phyloP scores from a whole-genome alignment of 1,284 basidiomycete species.

The Fistulina hepatica region DNA sequence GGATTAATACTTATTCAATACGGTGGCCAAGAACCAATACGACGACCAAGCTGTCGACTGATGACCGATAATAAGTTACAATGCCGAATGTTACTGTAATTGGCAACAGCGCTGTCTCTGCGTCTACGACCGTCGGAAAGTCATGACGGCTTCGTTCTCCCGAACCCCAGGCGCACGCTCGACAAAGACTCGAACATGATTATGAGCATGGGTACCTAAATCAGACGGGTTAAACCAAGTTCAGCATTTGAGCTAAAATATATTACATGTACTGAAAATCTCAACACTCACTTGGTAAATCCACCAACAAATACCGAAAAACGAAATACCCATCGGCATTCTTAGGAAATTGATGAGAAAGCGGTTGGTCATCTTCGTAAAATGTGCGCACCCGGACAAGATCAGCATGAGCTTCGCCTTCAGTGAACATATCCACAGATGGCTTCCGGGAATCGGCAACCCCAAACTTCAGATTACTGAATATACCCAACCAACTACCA shows the following conservation, averaged over 20 bases:
- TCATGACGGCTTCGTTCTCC: slow-evolving; percentile 62
- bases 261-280: too few relatives aligned
- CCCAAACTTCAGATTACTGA: neutral
- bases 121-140: slow-evolving; percentile 45
- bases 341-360: slow-evolving; percentile 26
- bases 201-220: slow-evolving; percentile 54
- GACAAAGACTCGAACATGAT: slow-evolving; percentile 60
- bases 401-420: slow-evolving; percentile 73
- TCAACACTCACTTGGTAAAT: slow-evolving; percentile 63
- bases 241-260: too few relatives aligned
- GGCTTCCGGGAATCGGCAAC: slow-evolving; percentile 5
- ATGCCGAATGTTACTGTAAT: too few relatives aligned
- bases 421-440: slow-evolving; percentile 38
- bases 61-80: too few relatives aligned
- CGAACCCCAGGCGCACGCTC: slow-evolving; percentile 52
- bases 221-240: slow-evolving; percentile 4
- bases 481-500: neutral
- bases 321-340: slow-evolving; percentile 68
- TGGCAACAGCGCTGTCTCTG: too few relatives aligned
- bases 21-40: too few relatives aligned
- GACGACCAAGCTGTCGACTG: too few relatives aligned
- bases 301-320: slow-evolving; percentile 66
- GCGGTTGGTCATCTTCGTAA: slow-evolving; percentile 12
- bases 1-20: too few relatives aligned
- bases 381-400: slow-evolving; percentile 37